Conservation (phyloP, 1,284 basidiomycete species). For the Naganishia cerealis region DNA sequence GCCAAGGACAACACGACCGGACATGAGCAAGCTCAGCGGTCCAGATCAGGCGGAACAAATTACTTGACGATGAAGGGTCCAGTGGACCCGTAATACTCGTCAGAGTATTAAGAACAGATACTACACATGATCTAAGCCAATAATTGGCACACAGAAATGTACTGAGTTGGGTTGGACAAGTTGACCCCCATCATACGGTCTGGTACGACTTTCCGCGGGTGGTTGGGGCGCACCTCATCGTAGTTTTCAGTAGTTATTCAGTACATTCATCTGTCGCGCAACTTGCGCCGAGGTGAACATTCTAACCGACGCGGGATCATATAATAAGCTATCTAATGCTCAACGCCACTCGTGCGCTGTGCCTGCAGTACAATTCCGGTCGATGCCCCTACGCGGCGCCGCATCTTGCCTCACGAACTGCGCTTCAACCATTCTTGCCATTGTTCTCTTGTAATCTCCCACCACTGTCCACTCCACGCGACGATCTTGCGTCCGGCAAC, state of each 20-base stretch:
- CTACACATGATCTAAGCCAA: slow-evolving; percentile 36
- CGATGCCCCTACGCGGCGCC: too few species aligned
- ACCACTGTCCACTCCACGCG: slow-evolving; percentile 25
- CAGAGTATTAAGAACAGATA: slow-evolving; percentile 37
- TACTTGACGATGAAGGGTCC: slow-evolving; percentile 34
- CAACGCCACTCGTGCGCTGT: too few species aligned
- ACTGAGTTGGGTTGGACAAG: background rate
- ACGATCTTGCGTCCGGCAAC: slow-evolving; percentile 8
- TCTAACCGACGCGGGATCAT: too few species aligned
- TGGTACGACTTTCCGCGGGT: background rate
- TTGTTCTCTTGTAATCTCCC: slow-evolving; percentile 18
- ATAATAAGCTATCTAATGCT: too few species aligned
- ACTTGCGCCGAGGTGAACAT: too few species aligned
- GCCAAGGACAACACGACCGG: slow-evolving; percentile 31
- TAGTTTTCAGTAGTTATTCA: too few species aligned
- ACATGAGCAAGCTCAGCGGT: slow-evolving; percentile 35
- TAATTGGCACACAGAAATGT: slow-evolving; percentile 35
- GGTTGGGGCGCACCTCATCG: too few species aligned
- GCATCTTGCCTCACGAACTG: too few species aligned
- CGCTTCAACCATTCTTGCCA: slow-evolving; percentile 11
- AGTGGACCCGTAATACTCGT: slow-evolving; percentile 35
- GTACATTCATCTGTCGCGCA: too few species aligned
- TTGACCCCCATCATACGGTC: background rate
- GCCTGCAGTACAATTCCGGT: too few species aligned
- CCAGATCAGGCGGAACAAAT: slow-evolving; percentile 34